phyloP scores from a whole-genome alignment of 148 eudicot genomes.

The Polygonum maritimum region DNA sequence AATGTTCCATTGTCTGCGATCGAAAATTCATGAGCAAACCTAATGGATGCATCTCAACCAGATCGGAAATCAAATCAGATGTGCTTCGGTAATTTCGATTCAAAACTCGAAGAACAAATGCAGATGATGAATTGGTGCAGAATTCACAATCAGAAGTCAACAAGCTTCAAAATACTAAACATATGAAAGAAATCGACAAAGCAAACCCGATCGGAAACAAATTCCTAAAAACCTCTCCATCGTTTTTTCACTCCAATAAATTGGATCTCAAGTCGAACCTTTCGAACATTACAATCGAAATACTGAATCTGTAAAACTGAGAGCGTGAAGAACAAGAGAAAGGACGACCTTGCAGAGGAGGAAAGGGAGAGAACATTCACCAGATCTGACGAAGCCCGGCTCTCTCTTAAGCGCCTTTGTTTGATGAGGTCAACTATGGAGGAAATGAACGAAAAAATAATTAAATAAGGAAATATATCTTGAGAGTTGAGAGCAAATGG shows the following conservation, averaged over 20 bases:
- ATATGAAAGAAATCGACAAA: background rate
- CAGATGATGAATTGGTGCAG: background rate
- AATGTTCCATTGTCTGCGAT: background rate
- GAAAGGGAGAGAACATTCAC: background rate
- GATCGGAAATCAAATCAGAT: background rate
- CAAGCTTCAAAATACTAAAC: background rate
- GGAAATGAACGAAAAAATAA: background rate
- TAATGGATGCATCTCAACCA: background rate
- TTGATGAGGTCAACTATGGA: constrained; percentile 4
- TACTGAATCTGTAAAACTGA: background rate
- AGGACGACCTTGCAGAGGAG: background rate
- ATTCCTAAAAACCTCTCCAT: background rate
- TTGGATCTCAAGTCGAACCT: background rate
- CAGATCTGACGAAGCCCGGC: background rate
- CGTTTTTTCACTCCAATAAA: background rate
- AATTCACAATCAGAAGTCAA: background rate
- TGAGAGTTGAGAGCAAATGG: background rate
- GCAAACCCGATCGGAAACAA: background rate
- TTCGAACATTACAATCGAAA: background rate
- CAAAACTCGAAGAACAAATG: background rate
- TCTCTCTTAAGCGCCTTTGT: background rate
- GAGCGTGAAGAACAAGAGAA: background rate
- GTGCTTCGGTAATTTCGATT: background rate
- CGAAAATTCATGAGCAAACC: background rate
- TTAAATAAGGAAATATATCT: background rate